Percentiles rank a stretch among this genome's conserved stretches.
Evolutionary conservation across 257 asterid genomes (phyloP).

Genomic region (Solanum appendiculatum): DNA sequence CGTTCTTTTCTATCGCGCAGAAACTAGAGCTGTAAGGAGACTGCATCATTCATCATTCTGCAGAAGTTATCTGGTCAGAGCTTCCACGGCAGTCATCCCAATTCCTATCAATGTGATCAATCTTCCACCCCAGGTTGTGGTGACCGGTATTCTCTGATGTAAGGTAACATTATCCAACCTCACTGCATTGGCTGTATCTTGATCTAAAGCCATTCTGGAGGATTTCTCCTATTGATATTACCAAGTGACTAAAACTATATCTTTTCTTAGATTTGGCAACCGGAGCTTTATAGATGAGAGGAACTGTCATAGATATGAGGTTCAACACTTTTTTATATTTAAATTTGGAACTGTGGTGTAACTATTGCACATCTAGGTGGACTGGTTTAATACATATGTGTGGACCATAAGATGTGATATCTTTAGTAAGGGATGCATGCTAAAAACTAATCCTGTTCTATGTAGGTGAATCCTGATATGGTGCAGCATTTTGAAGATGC

Average conservation of each 20-base stretch:
- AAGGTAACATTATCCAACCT: too few relatives aligned
- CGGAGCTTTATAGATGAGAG: constrained; percentile 8
- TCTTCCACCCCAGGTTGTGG: too few relatives aligned
- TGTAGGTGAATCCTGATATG: constrained; percentile 73
- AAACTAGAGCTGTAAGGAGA: too few relatives aligned
- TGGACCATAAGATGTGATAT: too few relatives aligned
- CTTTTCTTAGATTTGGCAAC: constrained; percentile 9
- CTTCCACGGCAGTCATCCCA: too few relatives aligned
- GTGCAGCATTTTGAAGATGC: constrained; percentile 53
- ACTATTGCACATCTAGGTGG: background rate
- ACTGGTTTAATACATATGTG: background rate
- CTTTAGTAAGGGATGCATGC: background rate
- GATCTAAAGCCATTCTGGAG: background rate
- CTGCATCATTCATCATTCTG: too few relatives aligned
- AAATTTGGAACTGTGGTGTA: background rate
- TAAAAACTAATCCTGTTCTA: background rate
- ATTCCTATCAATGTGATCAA: too few relatives aligned
- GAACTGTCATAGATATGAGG: constrained; percentile 16
- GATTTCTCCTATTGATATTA: background rate
- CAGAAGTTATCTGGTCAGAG: too few relatives aligned
- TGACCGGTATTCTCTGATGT: too few relatives aligned
- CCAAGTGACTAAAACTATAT: background rate
- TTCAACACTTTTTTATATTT: background rate
- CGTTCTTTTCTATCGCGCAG: too few relatives aligned
- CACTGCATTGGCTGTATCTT: too few relatives aligned